Conservation (phyloP, 768 basidiomycete genomes). For the Tephrocybe sp. region DNA sequence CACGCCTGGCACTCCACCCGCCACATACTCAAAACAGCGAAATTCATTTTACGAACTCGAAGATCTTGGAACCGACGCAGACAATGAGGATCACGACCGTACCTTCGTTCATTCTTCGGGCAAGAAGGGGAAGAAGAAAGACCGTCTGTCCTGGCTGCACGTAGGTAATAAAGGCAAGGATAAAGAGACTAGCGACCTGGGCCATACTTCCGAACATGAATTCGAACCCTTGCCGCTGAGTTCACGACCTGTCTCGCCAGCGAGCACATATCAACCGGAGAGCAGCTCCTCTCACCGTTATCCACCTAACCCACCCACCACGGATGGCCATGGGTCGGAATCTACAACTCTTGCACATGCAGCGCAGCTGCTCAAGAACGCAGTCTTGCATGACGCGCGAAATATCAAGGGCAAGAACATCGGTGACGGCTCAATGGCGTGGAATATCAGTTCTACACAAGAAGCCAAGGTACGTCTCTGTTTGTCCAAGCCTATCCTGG, state of each 20-base stretch:
- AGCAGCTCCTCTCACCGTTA: slow-evolving; percentile 34
- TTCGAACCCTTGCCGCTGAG: slow-evolving; percentile 6
- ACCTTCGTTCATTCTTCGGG: slow-evolving; percentile 2
- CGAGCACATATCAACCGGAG: slow-evolving; percentile 15
- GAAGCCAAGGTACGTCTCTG: slow-evolving; percentile 63
- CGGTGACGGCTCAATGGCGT: slow-evolving; percentile 41
- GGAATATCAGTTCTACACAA: slow-evolving; percentile 54
- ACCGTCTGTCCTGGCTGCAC: slow-evolving; percentile 14
- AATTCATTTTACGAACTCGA: slow-evolving; percentile 11
- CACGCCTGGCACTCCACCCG: slow-evolving; percentile 12
- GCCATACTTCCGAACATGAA: slow-evolving; percentile 5
- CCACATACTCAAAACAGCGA: slow-evolving; percentile 10
- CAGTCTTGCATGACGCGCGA: slow-evolving; percentile 74
- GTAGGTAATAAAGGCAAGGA: background rate
- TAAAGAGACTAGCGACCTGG: background rate
- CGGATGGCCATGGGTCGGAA: slow-evolving; percentile 23
- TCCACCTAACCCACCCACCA: slow-evolving; percentile 31
- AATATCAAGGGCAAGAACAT: slow-evolving; percentile 57
- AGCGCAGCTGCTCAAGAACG: slow-evolving; percentile 66
- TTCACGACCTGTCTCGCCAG: slow-evolving; percentile 10
- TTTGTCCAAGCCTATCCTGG: too few relatives aligned
- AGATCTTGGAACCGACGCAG: slow-evolving; percentile 11
- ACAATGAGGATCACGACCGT: slow-evolving; percentile 19
- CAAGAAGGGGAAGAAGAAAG: slow-evolving; percentile 18
- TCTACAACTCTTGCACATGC: slow-evolving; percentile 52